Evolutionary conservation across 495 filamentous ascomycete genomes (phyloP).

Genomic region (Acidomyces sp.): DNA sequence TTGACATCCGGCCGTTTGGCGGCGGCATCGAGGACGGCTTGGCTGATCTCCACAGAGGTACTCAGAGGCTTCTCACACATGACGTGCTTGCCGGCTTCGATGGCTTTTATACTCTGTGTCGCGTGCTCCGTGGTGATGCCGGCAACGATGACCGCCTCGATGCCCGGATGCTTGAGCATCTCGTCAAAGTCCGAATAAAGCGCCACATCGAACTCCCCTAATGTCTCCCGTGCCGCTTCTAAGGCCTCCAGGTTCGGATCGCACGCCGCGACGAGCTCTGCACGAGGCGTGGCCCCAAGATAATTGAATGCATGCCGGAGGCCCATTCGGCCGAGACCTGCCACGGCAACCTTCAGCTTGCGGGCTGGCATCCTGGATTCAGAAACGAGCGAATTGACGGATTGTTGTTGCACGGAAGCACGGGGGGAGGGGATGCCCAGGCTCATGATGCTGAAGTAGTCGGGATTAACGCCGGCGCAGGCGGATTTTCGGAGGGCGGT

Average conservation of each 20-base stretch:
- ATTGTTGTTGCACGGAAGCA: too few relatives aligned
- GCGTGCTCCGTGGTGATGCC: conserved; percentile 33
- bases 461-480: too few relatives aligned
- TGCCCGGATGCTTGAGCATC: conserved; percentile 30
- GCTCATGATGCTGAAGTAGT: too few relatives aligned
- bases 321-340: conserved; percentile 35
- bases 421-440: too few relatives aligned
- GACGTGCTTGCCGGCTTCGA: conserved; percentile 29
- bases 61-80: conserved; percentile 35
- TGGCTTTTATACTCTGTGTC: conserved; percentile 29
- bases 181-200: conserved; percentile 30
- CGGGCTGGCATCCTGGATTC: too few relatives aligned
- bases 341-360: conserved; percentile 29
- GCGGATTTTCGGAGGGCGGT: too few relatives aligned
- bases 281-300: conserved; percentile 28
- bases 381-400: too few relatives aligned
- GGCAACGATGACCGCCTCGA: conserved; percentile 30
- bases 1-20: conserved; percentile 27
- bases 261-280: conserved; percentile 30
- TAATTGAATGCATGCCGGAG: conserved; percentile 30
- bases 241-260: conserved; percentile 25
- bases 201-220: conserved; percentile 25
- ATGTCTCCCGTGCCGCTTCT: conserved; percentile 26
- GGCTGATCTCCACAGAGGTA: conserved; percentile 23
- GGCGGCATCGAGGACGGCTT: conserved; percentile 29